These are phyloP conservation scores for Harringtonia aguacate DNA, from an alignment of 2,329 filamentous ascomycete genomes.

Conservation along the genomic window DNA sequence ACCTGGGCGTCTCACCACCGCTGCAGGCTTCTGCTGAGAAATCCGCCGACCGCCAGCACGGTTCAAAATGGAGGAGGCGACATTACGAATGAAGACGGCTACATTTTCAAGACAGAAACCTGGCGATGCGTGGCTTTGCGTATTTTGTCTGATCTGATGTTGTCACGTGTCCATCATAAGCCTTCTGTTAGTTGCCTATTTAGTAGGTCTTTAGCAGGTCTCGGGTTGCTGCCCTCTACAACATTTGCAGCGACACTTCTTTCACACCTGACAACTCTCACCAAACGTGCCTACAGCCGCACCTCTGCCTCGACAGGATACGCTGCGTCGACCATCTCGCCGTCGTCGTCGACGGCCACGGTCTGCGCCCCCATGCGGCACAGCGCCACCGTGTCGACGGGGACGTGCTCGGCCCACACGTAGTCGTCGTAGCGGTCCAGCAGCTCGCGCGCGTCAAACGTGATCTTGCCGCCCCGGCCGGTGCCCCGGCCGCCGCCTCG, in stretches of 20 bases:
- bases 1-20: no score
- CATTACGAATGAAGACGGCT: no score
- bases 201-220: no score
- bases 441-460: conserved; percentile 44
- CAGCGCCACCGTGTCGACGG: conserved; percentile 61
- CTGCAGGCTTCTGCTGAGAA: no score
- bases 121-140: no score
- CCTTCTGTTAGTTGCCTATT: no score
- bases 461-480: conserved; percentile 21
- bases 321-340: conserved; percentile 35
- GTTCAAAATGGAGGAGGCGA: no score
- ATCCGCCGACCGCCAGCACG: no score
- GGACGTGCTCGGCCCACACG: conserved; percentile 59
- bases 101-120: no score
- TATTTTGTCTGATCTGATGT: no score
- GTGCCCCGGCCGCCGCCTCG: conserved; percentile 11
- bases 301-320: conserved; percentile 45
- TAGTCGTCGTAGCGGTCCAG: conserved; percentile 52
- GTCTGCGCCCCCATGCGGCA: conserved; percentile 70
- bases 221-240: no score
- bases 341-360: conserved; percentile 45
- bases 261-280: neutral
- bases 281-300: conserved; percentile 14
- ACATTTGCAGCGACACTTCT: neutral
- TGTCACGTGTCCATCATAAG: no score